A percentile compares a stretch with the other conserved stretches of the same genome.
Conservation (phyloP, 306 rosid species). For the Gynostemma pentaphyllum region DNA sequence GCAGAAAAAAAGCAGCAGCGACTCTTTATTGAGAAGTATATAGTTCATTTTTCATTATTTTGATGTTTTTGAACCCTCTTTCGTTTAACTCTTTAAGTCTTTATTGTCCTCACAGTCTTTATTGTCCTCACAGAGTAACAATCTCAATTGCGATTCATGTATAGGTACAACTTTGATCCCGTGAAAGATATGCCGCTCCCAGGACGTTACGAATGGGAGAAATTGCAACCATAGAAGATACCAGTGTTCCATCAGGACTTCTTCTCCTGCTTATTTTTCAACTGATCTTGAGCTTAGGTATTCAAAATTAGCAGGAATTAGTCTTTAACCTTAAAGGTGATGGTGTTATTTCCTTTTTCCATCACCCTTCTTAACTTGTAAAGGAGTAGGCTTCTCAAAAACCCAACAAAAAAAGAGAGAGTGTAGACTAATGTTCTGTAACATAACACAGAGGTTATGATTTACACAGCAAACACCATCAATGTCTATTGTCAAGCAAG, state of each 20-base stretch:
- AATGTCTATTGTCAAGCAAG: slow-evolving; percentile 77
- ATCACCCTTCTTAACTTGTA: slow-evolving; percentile 80
- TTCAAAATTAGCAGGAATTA: slow-evolving; percentile 46
- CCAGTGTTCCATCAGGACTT: slow-evolving; percentile 37
- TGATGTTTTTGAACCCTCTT: neutral
- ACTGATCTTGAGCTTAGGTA: slow-evolving; percentile 20
- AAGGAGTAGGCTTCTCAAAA: slow-evolving; percentile 63
- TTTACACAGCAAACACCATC: slow-evolving; percentile 57
- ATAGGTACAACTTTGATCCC: slow-evolving; percentile 94
- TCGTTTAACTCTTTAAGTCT: too few relatives aligned
- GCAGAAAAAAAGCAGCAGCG: slow-evolving; percentile 61
- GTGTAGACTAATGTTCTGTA: slow-evolving; percentile 57
- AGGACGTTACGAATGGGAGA: slow-evolving; percentile 80
- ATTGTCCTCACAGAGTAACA: neutral
- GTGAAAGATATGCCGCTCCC: slow-evolving; percentile 71
- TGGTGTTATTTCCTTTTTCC: slow-evolving; percentile 88
- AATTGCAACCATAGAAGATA: slow-evolving; percentile 38
- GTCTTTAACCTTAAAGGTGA: slow-evolving; percentile 60
- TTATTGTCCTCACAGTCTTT: too few relatives aligned
- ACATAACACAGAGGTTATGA: slow-evolving; percentile 18
- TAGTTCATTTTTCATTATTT: neutral
- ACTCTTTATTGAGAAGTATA: slow-evolving; percentile 71
- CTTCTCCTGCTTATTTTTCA: slow-evolving; percentile 24
- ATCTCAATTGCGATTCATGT: slow-evolving; percentile 15
- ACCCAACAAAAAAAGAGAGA: slow-evolving; percentile 1